Evolutionary conservation across 2,329 filamentous ascomycete species (phyloP).

Genomic region (Neofusicoccum ribis): DNA sequence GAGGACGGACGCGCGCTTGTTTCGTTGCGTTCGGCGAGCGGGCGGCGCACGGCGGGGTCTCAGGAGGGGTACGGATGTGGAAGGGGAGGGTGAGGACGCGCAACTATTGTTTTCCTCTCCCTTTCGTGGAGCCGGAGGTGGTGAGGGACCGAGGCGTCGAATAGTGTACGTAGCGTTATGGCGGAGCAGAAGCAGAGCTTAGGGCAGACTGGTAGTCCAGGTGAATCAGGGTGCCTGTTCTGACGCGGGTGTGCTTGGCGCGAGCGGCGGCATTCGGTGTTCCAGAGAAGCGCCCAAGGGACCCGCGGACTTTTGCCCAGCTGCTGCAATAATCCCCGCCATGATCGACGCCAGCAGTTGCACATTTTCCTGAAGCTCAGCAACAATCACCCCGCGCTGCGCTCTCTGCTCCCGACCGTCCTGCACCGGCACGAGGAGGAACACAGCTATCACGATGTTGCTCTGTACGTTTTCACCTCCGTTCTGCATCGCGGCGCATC

Average conservation of each 20-base stretch:
- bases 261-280: not conserved
- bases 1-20: conserved; percentile 1
- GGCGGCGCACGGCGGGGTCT: conserved; percentile 1
- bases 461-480: conserved; percentile 56
- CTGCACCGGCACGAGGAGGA: not conserved
- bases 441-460: conserved; percentile 53
- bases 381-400: not conserved
- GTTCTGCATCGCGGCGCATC: not conserved
- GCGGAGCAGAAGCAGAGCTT: conserved; percentile 1
- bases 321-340: conserved; percentile 10
- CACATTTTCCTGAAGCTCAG: conserved; percentile 7
- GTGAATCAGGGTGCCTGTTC: conserved; percentile 16
- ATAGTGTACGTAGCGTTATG: not conserved
- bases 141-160: not conserved
- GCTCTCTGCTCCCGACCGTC: not conserved
- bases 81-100: not conserved
- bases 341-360: conserved; percentile 9
- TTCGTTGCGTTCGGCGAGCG: conserved; percentile 5
- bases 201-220: not conserved
- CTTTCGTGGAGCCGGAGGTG: not conserved
- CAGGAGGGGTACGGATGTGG: conserved; percentile 12
- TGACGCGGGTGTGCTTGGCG: conserved; percentile 6
- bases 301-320: not conserved
- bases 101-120: not conserved
- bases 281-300: not conserved